A percentile compares a stretch with the other conserved stretches of the same genome.
Conservation (phyloP, 345 rosid species). For the Pugionium cornutum region DNA sequence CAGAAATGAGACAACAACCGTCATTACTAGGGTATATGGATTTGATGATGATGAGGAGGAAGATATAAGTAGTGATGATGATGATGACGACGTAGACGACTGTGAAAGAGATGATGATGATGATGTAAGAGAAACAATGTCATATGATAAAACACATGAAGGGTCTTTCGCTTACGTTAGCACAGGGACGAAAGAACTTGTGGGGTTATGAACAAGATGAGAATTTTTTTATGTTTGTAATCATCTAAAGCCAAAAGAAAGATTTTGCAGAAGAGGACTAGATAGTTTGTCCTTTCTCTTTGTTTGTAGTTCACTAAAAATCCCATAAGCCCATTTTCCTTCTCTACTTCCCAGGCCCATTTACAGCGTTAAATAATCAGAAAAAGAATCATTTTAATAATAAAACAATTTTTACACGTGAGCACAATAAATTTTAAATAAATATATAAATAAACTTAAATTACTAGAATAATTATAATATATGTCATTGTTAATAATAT, state of each 20-base stretch:
- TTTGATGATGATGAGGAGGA: constrained; percentile 41
- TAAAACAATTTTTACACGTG: too few relatives aligned
- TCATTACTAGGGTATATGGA: constrained; percentile 32
- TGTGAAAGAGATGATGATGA: constrained; percentile 22
- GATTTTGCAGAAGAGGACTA: constrained; percentile 35
- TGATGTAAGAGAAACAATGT: constrained; percentile 28
- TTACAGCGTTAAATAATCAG: too few relatives aligned
- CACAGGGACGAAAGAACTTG: constrained; percentile 37
- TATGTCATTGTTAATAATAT: too few relatives aligned
- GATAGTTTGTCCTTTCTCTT: constrained; percentile 27
- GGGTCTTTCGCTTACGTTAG: constrained; percentile 28
- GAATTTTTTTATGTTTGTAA: constrained; percentile 24
- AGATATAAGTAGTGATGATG: constrained; percentile 34
- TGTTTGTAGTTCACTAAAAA: constrained; percentile 15
- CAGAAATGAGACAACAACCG: constrained; percentile 22
- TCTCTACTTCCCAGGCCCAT: too few relatives aligned
- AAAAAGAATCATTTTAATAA: too few relatives aligned
- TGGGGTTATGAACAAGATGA: constrained; percentile 26
- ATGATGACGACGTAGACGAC: constrained; percentile 28
- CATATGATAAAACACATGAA: constrained; percentile 35
- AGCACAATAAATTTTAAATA: too few relatives aligned
- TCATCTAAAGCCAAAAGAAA: constrained; percentile 27
- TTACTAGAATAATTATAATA: too few relatives aligned
- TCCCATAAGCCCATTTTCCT: too few relatives aligned
- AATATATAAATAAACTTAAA: too few relatives aligned